Percentiles rank a stretch among this genome's conserved stretches.
Evolutionary conservation across 2,329 filamentous ascomycete genomes (phyloP).

Genomic region (Beauveria australis): DNA sequence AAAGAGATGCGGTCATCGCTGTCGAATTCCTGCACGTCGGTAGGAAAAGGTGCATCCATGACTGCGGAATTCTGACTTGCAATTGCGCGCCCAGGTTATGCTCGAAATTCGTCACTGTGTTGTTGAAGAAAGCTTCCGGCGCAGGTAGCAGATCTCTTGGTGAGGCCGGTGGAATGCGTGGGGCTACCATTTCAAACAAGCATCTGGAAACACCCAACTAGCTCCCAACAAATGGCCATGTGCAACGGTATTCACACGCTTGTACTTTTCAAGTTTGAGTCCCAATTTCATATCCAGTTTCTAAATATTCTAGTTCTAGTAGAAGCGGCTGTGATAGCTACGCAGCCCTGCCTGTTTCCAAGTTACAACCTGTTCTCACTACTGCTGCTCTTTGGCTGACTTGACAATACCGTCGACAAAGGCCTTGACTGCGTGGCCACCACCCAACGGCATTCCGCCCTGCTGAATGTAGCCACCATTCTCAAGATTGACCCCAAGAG

Average conservation of each 20-base stretch:
- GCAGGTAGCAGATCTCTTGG: neutral
- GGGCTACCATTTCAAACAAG: neutral
- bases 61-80: slow-evolving; percentile 16
- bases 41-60: slow-evolving; percentile 37
- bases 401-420: slow-evolving; percentile 86
- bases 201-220: neutral
- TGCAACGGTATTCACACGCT: neutral
- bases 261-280: neutral
- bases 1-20: slow-evolving; percentile 77
- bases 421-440: slow-evolving; percentile 79
- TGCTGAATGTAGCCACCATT: slow-evolving; percentile 77
- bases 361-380: neutral
- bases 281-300: neutral
- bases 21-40: slow-evolving; percentile 60
- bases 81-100: neutral
- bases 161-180: neutral
- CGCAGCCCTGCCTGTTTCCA: too few relatives aligned
- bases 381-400: slow-evolving; percentile 55
- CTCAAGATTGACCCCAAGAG: slow-evolving; percentile 68
- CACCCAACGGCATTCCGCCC: slow-evolving; percentile 75
- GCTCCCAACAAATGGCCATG: neutral
- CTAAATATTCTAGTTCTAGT: neutral
- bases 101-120: neutral
- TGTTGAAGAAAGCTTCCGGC: slow-evolving; percentile 2
- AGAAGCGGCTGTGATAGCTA: neutral